These are phyloP conservation scores for Coemansia nantahalensis DNA, from an alignment of 192 early-diverging fungal species.

Conservation along the genomic window DNA sequence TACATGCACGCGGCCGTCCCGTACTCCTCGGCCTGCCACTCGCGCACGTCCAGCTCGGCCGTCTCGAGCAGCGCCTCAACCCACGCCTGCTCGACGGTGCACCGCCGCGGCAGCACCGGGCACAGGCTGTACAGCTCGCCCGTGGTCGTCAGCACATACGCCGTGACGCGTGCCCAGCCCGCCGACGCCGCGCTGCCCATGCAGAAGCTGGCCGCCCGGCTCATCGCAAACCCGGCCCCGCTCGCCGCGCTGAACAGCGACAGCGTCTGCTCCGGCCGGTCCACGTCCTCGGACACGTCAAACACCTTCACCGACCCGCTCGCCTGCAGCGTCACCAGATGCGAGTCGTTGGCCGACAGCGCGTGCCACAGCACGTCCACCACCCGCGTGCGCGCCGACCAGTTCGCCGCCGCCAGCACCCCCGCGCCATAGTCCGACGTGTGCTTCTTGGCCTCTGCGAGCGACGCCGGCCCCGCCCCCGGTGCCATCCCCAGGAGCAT, in stretches of 20 bases:
- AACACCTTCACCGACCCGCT: conserved; percentile 71
- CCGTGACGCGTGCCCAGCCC: conserved; percentile 68
- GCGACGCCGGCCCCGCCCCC: conserved; percentile 1
- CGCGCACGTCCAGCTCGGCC: conserved; percentile 39
- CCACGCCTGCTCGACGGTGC: conserved; percentile 36
- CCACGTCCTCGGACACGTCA: conserved; percentile 59
- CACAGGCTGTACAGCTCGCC: conserved; percentile 76
- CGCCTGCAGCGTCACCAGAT: conserved; percentile 66
- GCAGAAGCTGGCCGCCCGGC: conserved; percentile 52
- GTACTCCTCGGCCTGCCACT: conserved; percentile 52
- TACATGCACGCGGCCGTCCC: conserved; percentile 19
- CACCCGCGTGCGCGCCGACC: conserved; percentile 49
- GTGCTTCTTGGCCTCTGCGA: neutral
- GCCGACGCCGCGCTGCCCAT: conserved; percentile 35
- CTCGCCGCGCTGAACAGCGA: conserved; percentile 21
- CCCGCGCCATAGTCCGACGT: conserved; percentile 15
- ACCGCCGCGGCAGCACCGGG: conserved; percentile 66
- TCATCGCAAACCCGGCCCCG: conserved; percentile 21
- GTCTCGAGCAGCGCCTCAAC: conserved; percentile 32
- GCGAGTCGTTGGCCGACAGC: conserved; percentile 63
- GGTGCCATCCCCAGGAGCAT: conserved; percentile 22
- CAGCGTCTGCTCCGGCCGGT: conserved; percentile 64
- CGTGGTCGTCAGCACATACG: conserved; percentile 67
- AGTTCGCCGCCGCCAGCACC: conserved; percentile 17
- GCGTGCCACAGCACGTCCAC: conserved; percentile 80